Evolutionary conservation across 495 filamentous ascomycete genomes (phyloP).

Genomic region (Thozetella sp.): DNA sequence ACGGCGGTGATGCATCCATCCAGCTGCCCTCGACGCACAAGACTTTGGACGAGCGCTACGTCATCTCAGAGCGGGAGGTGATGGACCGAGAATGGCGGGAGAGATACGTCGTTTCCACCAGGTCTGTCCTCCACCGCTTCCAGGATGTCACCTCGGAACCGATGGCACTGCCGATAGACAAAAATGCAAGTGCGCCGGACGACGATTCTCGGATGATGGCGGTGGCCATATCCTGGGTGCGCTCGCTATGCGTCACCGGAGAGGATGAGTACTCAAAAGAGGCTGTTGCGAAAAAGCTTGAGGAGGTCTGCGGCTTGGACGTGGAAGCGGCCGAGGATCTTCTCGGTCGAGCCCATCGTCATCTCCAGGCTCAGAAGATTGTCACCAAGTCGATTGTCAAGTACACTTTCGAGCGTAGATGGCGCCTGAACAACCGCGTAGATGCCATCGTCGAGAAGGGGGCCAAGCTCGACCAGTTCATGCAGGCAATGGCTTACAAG

Average conservation of each 20-base stretch:
- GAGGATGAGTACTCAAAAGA: slow-evolving; percentile 33
- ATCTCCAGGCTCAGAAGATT: slow-evolving; percentile 60
- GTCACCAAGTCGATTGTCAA: slow-evolving; percentile 58
- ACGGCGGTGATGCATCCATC: slow-evolving; percentile 30
- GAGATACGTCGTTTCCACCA: slow-evolving; percentile 36
- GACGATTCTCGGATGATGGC: slow-evolving; percentile 10
- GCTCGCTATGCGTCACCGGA: slow-evolving; percentile 30
- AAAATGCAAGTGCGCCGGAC: not conserved
- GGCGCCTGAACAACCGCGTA: slow-evolving; percentile 61
- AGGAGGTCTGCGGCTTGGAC: slow-evolving; percentile 21
- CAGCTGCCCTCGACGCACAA: slow-evolving; percentile 36
- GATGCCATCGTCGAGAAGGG: slow-evolving; percentile 47
- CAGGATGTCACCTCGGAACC: slow-evolving; percentile 39
- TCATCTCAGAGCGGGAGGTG: slow-evolving; percentile 24
- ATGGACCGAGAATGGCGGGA: slow-evolving; percentile 49
- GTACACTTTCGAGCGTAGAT: slow-evolving; percentile 55
- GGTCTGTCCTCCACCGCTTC: slow-evolving; percentile 46
- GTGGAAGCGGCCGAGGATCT: not conserved
- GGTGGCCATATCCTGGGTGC: slow-evolving; percentile 29
- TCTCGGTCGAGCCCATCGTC: slow-evolving; percentile 7
- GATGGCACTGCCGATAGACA: slow-evolving; percentile 19
- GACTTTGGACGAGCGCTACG: slow-evolving; percentile 27
- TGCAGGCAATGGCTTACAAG: slow-evolving; percentile 61
- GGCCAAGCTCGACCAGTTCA: slow-evolving; percentile 43
- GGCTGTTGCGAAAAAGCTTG: slow-evolving; percentile 34